Evolutionary conservation across 768 basidiomycete species (phyloP).

Genomic region (Boletus sp.): DNA sequence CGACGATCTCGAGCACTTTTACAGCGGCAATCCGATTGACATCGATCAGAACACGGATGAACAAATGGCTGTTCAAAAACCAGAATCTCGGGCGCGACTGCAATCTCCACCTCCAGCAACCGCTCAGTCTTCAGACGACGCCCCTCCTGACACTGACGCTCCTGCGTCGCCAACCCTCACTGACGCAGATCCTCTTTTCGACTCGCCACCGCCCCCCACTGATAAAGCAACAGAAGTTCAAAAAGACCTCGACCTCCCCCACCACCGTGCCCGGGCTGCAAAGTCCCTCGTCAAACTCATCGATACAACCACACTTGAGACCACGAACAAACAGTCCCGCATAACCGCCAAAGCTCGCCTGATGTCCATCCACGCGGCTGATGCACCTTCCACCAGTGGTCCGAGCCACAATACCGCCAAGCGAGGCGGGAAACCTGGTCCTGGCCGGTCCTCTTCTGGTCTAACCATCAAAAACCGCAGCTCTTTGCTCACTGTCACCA

Average conservation of each 20-base stretch:
- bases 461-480: conserved; percentile 41
- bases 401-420: conserved; percentile 7
- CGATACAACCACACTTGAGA: conserved; percentile 35
- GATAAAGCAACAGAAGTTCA: conserved; percentile 9
- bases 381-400: conserved; percentile 10
- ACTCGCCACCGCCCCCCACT: conserved; percentile 19
- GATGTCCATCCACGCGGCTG: conserved; percentile 20
- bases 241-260: conserved; percentile 17
- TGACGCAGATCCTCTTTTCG: conserved; percentile 30
- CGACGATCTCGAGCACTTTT: conserved; percentile 33
- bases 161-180: conserved; percentile 12
- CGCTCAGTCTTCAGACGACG: background rate
- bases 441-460: conserved; percentile 49
- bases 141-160: background rate
- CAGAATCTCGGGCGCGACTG: background rate
- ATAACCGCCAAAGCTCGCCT: conserved; percentile 53
- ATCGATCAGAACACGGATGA: conserved; percentile 27
- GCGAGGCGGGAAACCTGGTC: conserved; percentile 41
- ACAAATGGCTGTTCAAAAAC: conserved; percentile 1
- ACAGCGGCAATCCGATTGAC: conserved; percentile 30
- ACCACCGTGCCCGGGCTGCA: conserved; percentile 47
- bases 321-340: conserved; percentile 33
- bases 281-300: conserved; percentile 56
- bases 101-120: background rate
- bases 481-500: conserved; percentile 53